Evolutionary conservation across 306 rosid genomes (phyloP).

Genomic region (Prunus salicina): DNA sequence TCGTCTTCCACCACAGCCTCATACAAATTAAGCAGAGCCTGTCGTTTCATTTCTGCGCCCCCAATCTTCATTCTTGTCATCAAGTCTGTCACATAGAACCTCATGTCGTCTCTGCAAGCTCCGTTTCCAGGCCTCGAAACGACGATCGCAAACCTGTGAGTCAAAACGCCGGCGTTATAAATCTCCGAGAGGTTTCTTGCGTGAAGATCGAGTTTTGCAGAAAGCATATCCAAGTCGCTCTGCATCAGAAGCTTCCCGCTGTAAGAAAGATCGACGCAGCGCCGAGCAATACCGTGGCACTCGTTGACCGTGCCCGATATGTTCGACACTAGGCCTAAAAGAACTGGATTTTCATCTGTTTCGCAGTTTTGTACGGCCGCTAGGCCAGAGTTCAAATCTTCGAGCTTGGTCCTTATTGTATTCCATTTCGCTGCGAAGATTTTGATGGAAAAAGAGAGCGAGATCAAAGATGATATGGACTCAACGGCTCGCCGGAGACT

Average conservation of each 20-base stretch:
- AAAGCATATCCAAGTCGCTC: slow-evolving; percentile 72
- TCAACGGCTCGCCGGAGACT: slow-evolving; percentile 42
- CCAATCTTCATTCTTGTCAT: slow-evolving; percentile 78
- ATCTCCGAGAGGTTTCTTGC: slow-evolving; percentile 49
- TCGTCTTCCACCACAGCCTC: slow-evolving; percentile 61
- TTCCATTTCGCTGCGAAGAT: slow-evolving; percentile 83
- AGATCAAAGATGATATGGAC: slow-evolving; percentile 51
- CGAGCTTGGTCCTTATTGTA: slow-evolving; percentile 57
- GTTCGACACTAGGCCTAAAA: slow-evolving; percentile 36
- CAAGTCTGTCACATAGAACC: slow-evolving; percentile 73
- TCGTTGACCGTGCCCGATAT: slow-evolving; percentile 42
- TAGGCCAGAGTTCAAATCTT: slow-evolving; percentile 55
- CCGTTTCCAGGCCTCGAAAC: slow-evolving; percentile 66
- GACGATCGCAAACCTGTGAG: slow-evolving; percentile 56
- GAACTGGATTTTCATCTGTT: slow-evolving; percentile 40
- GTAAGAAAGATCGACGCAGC: slow-evolving; percentile 70
- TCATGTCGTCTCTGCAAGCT: slow-evolving; percentile 80
- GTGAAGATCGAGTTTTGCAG: slow-evolving; percentile 53
- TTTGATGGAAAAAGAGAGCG: slow-evolving; percentile 57
- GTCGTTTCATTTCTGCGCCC: slow-evolving; percentile 59
- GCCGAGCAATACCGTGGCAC: slow-evolving; percentile 64
- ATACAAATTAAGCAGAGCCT: slow-evolving; percentile 50
- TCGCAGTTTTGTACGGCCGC: slow-evolving; percentile 58
- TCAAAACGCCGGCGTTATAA: slow-evolving; percentile 43
- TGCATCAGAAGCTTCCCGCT: slow-evolving; percentile 95